Conservation (phyloP, 441 rosid genomes). For the Arabidopsis lyrata region DNA sequence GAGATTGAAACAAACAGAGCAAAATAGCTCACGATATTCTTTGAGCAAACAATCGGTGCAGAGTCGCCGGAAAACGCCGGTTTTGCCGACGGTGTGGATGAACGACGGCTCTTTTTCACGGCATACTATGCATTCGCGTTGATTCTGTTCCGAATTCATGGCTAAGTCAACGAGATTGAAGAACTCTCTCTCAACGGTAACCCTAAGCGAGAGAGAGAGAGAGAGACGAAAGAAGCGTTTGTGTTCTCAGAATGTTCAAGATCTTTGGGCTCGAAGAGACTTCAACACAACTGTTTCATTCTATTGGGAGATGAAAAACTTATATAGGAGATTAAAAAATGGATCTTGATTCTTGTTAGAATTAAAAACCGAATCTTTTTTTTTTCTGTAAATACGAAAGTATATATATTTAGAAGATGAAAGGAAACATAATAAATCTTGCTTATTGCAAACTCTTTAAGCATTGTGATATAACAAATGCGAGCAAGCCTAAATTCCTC, state of each 20-base stretch:
- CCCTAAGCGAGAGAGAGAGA: constrained; percentile 37
- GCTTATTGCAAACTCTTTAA: constrained; percentile 40
- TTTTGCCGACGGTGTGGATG: constrained; percentile 62
- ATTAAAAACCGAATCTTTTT: constrained; percentile 12
- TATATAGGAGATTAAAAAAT: constrained; percentile 14
- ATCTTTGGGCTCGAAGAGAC: constrained; percentile 33
- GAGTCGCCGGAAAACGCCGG: constrained; percentile 59
- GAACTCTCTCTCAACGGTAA: constrained; percentile 45
- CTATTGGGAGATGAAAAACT: constrained; percentile 15
- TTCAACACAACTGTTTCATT: constrained; percentile 27
- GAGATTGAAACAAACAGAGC: constrained; percentile 65
- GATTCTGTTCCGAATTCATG: constrained; percentile 47
- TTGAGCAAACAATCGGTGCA: constrained; percentile 83
- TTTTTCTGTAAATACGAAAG: background rate
- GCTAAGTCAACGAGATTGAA: constrained; percentile 25
- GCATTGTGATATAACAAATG: constrained; percentile 31
- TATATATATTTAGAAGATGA: constrained; percentile 10
- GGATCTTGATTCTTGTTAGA: constrained; percentile 33
- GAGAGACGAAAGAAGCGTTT: constrained; percentile 29
- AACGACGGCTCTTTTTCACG: constrained; percentile 49
- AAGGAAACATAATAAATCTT: constrained; percentile 19
- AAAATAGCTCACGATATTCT: constrained; percentile 61
- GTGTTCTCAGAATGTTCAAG: constrained; percentile 32
- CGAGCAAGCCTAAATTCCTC: constrained; percentile 33
- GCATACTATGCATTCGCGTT: constrained; percentile 62